Evolutionary conservation across 306 rosid species (phyloP), one percentile per base, ranked within the genome.

Genomic region (Leucaena leucocephala): DNA sequence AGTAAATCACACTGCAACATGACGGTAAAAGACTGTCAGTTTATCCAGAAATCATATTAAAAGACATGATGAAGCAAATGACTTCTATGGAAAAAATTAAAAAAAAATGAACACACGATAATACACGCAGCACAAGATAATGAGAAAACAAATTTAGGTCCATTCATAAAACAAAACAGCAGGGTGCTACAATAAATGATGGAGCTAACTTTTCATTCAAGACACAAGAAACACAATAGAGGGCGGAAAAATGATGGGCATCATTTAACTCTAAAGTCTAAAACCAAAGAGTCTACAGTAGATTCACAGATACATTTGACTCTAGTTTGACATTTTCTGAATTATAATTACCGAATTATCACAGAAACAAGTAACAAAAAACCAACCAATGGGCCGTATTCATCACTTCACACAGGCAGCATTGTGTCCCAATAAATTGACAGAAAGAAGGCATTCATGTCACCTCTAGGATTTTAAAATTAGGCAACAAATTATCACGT

Each of bases 1-100:
- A 96, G 83, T 86, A 96, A 85, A 83, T 90, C 98, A 81, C 99
- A 93, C 99, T 96, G 88, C 88, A 88, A 71, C 33, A 74, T 45
- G 49, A 57, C 61, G 78, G 82, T 12, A 68, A 54, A 80, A 68
- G 52, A 63, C 66, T 45, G 71, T 33, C 22, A 52, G 52, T 68
- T 46, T 71, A 68, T 55, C 65, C 68, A 78, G 38, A 78, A 49
- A 34, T 73, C 59, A 4, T 2, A 36, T 12, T 42, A 66, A 69
- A 11, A 36, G 21, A 34, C 54, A 57, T 21, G 35, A 52, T 42
- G 33, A 45, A 70, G 64, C 15, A 76, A 42, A 21, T 43, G 54
- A 68, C 54, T 21, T 8, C 7, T 2, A 69, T 12, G 21, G 57
- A 69, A 44, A 21, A 13, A 33, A 11, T 22, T 42, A 48, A 54